Conservation (phyloP, 495 filamentous ascomycete genomes). For the Neurospora sp. region DNA sequence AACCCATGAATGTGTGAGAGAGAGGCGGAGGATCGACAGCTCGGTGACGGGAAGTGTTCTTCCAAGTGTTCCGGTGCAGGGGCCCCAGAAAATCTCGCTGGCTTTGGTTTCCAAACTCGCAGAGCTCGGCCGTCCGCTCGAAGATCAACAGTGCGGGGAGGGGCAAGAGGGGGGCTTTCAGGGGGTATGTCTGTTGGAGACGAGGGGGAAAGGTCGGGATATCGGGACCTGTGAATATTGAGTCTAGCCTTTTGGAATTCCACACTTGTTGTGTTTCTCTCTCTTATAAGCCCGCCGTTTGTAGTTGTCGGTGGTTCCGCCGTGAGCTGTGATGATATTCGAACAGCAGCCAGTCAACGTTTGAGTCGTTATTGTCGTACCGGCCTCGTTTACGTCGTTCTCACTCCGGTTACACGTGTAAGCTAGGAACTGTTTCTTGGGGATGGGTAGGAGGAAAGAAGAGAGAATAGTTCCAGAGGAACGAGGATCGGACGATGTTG, state of each 20-base stretch:
- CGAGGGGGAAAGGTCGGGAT: not conserved
- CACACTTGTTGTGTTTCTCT: not conserved
- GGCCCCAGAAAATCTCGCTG: not conserved
- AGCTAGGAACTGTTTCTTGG: not conserved
- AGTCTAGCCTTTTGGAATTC: not conserved
- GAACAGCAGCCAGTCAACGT: not conserved
- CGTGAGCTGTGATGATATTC: not conserved
- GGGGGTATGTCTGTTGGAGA: not conserved
- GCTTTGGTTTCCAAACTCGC: not conserved
- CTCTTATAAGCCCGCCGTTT: not conserved
- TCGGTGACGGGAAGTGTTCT: not conserved
- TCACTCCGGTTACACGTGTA: not conserved
- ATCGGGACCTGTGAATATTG: not conserved
- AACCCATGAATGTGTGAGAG: not conserved
- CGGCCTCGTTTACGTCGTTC: not conserved
- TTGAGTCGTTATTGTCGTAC: not conserved
- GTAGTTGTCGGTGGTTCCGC: not conserved
- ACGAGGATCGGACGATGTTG: not conserved
- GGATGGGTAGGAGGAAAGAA: not conserved
- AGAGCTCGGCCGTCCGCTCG: not conserved
- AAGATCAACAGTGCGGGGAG: not conserved
- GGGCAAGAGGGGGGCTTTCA: not conserved
- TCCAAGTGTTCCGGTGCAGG: not conserved
- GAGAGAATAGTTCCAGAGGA: not conserved
- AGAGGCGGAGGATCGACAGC: not conserved